Evolutionary conservation across 306 rosid genomes (phyloP).

Genomic region (Malus domestica): DNA sequence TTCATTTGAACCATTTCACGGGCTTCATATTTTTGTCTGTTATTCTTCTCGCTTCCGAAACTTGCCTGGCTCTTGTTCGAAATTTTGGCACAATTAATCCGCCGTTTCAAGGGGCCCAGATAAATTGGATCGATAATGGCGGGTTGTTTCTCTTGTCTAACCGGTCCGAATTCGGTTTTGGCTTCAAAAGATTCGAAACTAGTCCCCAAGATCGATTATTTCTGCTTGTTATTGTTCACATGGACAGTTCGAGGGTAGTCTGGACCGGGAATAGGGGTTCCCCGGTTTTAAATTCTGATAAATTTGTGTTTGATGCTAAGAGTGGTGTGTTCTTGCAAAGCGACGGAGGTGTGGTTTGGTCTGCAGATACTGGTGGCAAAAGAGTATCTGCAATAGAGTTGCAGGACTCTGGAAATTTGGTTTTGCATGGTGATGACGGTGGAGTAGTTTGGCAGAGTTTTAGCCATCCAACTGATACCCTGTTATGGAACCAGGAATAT

Average conservation of each 20-base stretch:
- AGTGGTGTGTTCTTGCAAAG: constrained; percentile 49
- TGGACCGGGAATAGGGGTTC: constrained; percentile 74
- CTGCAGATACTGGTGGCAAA: constrained; percentile 40
- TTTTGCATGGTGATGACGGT: constrained; percentile 37
- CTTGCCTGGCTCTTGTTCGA: constrained; percentile 37
- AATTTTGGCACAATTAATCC: constrained; percentile 28
- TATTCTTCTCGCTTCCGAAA: constrained; percentile 18
- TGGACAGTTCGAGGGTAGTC: constrained; percentile 16
- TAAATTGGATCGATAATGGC: constrained; percentile 53
- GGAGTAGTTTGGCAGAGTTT: constrained; percentile 77
- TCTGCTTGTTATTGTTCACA: constrained; percentile 43
- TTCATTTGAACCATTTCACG: constrained; percentile 1
- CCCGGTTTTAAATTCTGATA: constrained; percentile 63
- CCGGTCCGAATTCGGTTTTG: constrained; percentile 37
- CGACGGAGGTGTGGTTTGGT: constrained; percentile 51
- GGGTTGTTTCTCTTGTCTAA: constrained; percentile 62
- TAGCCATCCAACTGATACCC: constrained; percentile 70
- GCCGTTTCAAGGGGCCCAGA: constrained; percentile 48
- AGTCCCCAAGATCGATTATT: constrained; percentile 37
- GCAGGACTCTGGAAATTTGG: constrained; percentile 68
- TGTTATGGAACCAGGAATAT: constrained; percentile 62
- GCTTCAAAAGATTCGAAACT: constrained; percentile 47
- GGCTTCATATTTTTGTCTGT: constrained; percentile 18
- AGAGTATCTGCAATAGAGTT: constrained; percentile 57
- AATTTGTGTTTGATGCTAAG: constrained; percentile 48